Evolutionary conservation across 1,284 basidiomycete species (phyloP), one percentile per base, ranked within the genome.

Genomic region (Xerocomus nothofagi): DNA sequence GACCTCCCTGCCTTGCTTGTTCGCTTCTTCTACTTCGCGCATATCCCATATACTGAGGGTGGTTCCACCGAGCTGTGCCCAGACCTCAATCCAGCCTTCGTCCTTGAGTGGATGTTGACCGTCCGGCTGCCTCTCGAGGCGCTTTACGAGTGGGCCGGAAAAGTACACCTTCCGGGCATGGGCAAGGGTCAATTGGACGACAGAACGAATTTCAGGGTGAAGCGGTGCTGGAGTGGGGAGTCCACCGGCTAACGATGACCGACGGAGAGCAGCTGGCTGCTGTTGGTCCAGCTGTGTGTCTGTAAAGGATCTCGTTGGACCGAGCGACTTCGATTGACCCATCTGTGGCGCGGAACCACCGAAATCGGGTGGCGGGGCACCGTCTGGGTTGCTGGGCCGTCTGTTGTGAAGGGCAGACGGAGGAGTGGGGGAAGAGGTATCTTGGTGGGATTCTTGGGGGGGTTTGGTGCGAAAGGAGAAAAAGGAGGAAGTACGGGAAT

Each of bases 11-110:
- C 91, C 91, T 57, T 84, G 75, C 59, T 80, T 81, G 58, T 82
- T 91, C 5, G 92, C 91, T 67, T 88, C 83, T 54, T 90, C 81
- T 50, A 94, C 85, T 57, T 86, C 80, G 59, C 80, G 80, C 83
- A 93, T 93, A 66, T 91, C 88, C 91, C 92, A 94, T 36, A 92
- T 76, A 60, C 92, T 95, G 48, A 98, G 78, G 8, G 92, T 94
- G 8, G 93, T 97, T 6, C 94, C 94, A 37, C 90, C 89, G 24
- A 98, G 77, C 71, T 98, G 94, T 2, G 90, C 89, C 93, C 93
- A 96, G 9, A 96, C 86, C n/a, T 91, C 81, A 8, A 80, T 77
- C 92, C 93, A 95, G n/a, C 88, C 88, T 26, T 92, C 86, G 58
- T 93, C 81, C 65, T 84, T 84, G 57, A 74, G 59, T 40, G 88